Evolutionary conservation across 768 basidiomycete genomes (phyloP).

Genomic region (Psilocybe azurescens): DNA sequence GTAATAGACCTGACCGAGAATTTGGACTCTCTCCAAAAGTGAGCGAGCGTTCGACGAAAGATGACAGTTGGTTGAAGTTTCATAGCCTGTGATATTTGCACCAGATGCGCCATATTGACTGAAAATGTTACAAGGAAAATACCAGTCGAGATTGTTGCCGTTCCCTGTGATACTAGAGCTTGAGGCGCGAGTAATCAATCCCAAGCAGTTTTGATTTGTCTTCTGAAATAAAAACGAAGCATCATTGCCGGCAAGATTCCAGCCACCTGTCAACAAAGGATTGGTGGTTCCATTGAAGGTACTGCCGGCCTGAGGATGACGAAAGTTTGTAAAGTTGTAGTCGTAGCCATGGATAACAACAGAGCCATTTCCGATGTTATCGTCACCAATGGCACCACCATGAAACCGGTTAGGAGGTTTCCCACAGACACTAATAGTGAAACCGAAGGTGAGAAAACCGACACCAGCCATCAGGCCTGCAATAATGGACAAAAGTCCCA

Average conservation of each 20-base stretch:
- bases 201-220: slow-evolving; percentile 82
- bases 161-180: slow-evolving; percentile 74
- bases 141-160: slow-evolving; percentile 80
- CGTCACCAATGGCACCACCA: slow-evolving; percentile 74
- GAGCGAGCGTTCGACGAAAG: slow-evolving; percentile 55
- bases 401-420: slow-evolving; percentile 84
- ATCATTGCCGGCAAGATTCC: slow-evolving; percentile 85
- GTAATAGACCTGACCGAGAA: slow-evolving; percentile 90
- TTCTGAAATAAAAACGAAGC: slow-evolving; percentile 96
- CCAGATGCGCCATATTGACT: slow-evolving; percentile 68
- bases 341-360: slow-evolving; percentile 95
- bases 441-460: slow-evolving; percentile 98
- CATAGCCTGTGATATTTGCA: slow-evolving; percentile 75
- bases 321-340: slow-evolving; percentile 89
- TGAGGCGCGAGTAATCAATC: slow-evolving; percentile 72
- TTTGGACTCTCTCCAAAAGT: slow-evolving; percentile 50
- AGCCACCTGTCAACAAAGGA: slow-evolving; percentile 79
- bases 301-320: slow-evolving; percentile 73
- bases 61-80: slow-evolving; percentile 74
- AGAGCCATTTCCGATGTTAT: slow-evolving; percentile 73
- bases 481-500: slow-evolving; percentile 88
- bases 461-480: slow-evolving; percentile 87
- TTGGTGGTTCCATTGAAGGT: slow-evolving; percentile 82
- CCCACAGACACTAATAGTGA: slow-evolving; percentile 93
- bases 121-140: slow-evolving; percentile 96